Evolutionary conservation across 805 yeast genomes (phyloP), one percentile per base, ranked within the genome.

Genomic region (Lachancea nothofagi): DNA sequence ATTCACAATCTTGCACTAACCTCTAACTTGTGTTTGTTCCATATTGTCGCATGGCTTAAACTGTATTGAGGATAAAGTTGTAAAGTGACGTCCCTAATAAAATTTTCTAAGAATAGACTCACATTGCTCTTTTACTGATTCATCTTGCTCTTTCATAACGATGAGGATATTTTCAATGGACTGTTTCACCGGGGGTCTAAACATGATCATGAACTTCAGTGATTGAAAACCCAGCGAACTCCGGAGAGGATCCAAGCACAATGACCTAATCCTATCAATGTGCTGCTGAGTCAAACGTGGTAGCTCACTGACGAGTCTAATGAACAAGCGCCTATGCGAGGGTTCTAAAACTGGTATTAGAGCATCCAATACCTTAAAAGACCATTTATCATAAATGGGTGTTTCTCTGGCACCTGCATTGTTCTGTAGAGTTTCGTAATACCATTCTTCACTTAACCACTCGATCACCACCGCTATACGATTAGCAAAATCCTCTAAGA

Each of bases 361-460:
- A 3, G 83, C 75, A 46, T 89, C 96, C 35, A 93, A 62, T 0
- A 87, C 72, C 41, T 73, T 77, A 4, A 72, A 70, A 0, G 90
- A 75, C 83, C 95, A 87, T 42, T 70, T 67, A 42, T 73, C 61
- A 59, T 93, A 93, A 2, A 51, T 59, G 13, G 78, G 78, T 54
- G 40, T 47, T 47, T 20, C 55, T 48, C 43, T 26, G 13, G 32
- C 35, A 21, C 21, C 20, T 9, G 10, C 20, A 8, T 17, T 26
- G 25, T 34, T 35, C 15, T 32, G 20, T 12, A 50, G 14, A 12
- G 51, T 64, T 53, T 80, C 84, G 35, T 76, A 68, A 63, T 77
- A 80, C 94, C 96, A 93, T 60, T 93, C 98, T 62, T 93, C 98
- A 53, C 83, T 89, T 40, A 93, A 65, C 99, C 99, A 93, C 46